These are phyloP conservation scores for Albatrellus sp. DNA, from an alignment of 1,284 basidiomycete species.

Conservation along the genomic window DNA sequence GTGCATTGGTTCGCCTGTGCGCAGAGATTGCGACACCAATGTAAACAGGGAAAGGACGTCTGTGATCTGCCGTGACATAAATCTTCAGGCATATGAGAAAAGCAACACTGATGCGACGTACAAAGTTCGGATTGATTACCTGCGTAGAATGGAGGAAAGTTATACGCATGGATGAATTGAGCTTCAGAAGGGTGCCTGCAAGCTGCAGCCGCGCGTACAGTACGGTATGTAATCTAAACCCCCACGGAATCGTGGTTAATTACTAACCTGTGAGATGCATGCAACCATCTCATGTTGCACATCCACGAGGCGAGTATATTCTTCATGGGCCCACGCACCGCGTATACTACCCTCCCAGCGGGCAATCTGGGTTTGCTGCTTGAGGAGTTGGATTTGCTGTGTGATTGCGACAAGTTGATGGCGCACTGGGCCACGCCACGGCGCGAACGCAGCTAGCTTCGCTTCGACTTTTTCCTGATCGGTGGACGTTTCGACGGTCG, in stretches of 20 bases:
- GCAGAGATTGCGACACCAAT: conserved; percentile 32
- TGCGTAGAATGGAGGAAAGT: conserved; percentile 28
- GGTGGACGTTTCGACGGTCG: neutral
- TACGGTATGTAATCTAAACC: neutral
- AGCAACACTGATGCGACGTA: conserved; percentile 14
- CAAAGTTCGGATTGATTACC: conserved; percentile 36
- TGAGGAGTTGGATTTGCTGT: conserved; percentile 24
- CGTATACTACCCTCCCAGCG: conserved; percentile 37
- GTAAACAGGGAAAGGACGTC: conserved; percentile 28
- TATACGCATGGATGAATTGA: conserved; percentile 25
- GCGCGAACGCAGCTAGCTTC: neutral
- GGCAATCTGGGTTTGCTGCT: conserved; percentile 25
- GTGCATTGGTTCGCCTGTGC: conserved; percentile 33
- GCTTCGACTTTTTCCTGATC: neutral
- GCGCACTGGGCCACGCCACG: conserved; percentile 19
- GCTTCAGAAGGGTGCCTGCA: conserved; percentile 25
- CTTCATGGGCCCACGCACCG: conserved; percentile 36
- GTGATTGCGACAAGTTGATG: conserved; percentile 20
- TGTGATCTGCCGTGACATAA: conserved; percentile 6
- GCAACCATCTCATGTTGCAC: conserved; percentile 30
- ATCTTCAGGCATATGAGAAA: neutral
- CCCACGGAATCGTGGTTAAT: too few species aligned
- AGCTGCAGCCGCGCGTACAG: conserved; percentile 19
- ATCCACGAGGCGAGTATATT: conserved; percentile 30
- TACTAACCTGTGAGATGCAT: conserved; percentile 27